These are phyloP conservation scores for Trichoderma atroviride DNA, from an alignment of 2,329 filamentous ascomycete genomes.

Conservation along the genomic window DNA sequence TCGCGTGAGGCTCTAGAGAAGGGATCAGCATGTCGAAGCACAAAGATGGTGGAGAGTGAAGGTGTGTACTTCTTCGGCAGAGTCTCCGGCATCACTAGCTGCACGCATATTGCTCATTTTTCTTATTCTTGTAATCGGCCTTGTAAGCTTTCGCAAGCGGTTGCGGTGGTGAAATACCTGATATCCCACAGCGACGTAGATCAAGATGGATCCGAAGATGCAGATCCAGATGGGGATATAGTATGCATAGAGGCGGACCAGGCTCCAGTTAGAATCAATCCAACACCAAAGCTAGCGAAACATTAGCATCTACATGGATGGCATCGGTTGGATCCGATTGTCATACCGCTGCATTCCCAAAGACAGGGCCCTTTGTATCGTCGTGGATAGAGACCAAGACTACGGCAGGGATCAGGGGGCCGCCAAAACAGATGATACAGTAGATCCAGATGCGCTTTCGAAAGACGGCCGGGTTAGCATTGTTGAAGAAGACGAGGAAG, in stretches of 20 bases:
- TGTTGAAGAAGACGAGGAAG: constrained; percentile 66
- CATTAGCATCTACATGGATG: not conserved
- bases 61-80: constrained; percentile 39
- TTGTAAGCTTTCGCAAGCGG: constrained; percentile 51
- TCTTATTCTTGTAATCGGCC: constrained; percentile 32
- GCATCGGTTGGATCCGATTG: not conserved
- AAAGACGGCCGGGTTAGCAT: constrained; percentile 63
- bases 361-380: constrained; percentile 46
- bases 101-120: constrained; percentile 32
- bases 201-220: constrained; percentile 55
- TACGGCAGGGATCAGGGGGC: constrained; percentile 68
- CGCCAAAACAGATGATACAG: constrained; percentile 67
- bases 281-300: constrained; percentile 59
- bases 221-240: constrained; percentile 65
- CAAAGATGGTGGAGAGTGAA: not conserved
- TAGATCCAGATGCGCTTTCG: constrained; percentile 72
- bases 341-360: constrained; percentile 60
- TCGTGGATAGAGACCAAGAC: constrained; percentile 62
- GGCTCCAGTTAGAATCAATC: constrained; percentile 57
- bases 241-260: constrained; percentile 61
- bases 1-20: constrained; percentile 34
- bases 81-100: constrained; percentile 37
- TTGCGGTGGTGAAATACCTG: constrained; percentile 63
- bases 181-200: constrained; percentile 60
- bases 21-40: constrained; percentile 27